Evolutionary conservation across 805 yeast species (phyloP), one percentile per base, ranked within the genome.

Genomic region (Monosporozyma siamensis): DNA sequence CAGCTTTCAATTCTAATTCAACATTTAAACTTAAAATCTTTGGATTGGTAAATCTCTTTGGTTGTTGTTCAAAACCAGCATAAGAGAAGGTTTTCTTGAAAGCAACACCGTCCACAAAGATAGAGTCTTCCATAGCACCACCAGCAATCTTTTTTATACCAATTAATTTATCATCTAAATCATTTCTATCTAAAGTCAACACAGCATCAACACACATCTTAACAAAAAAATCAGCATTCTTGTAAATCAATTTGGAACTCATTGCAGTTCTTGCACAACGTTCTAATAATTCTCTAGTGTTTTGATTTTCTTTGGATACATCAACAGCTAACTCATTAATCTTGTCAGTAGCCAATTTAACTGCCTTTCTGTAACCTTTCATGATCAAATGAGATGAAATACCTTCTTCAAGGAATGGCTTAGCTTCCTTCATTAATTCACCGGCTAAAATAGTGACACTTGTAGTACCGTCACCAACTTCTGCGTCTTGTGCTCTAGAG

Each of bases 51-150:
- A 92, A 87, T 41, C 63, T 66, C 65, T 92, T 92, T 40, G 98
- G 98, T 66, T 92, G 98, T 70, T 92, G 98, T 66, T 92, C 98
- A 62, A 92, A 92, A 3, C 98, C 98, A 38, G 98, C 98, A 56
- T 92, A 92, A 21, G 97, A 82, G 57, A 92, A 92, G 0, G 98
- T 89, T 69, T 92, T 92, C 59, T 92, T 87, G 67, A 92, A 92
- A 3, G 97, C 98, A 47, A 92, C 97, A 59, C 98, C 98, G 53
- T 85, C 77, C 41, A 92, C 77, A 53, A 88, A 84, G 48, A 78
- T 59, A 9, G 97, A 83, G 56, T 92, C 97, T 61, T 90, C 96
- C 78, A 92, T 82, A 39, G 89, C 84, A 46, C 98, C 98, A 54
- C 98, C 98, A 9, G 95, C 77, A 43, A 92, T 84, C 65, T 86